Conservation (phyloP, 805 yeast species). For the Ogataea populi-albae region DNA sequence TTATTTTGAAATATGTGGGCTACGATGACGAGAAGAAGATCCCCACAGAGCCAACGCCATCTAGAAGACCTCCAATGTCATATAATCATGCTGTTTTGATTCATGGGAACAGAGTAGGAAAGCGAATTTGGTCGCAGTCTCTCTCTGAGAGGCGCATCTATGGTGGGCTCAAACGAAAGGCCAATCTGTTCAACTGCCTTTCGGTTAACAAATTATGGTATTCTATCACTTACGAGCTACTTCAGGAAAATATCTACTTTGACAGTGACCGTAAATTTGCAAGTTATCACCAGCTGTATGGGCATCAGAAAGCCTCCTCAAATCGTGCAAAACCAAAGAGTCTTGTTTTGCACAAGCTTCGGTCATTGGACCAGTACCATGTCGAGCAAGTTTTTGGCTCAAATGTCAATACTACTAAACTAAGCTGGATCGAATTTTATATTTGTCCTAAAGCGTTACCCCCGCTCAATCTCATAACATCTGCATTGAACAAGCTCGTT, state of each 20-base stretch:
- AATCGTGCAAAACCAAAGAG: slow-evolving; percentile 28
- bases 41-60: slow-evolving; percentile 62
- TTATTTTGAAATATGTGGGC: slow-evolving; percentile 62
- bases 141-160: slow-evolving; percentile 11
- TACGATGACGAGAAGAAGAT: slow-evolving; percentile 40
- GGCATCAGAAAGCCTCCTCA: neutral
- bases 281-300: slow-evolving; percentile 15
- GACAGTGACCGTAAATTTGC: slow-evolving; percentile 40
- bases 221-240: slow-evolving; percentile 49
- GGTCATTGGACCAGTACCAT: slow-evolving; percentile 47
- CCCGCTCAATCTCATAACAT: slow-evolving; percentile 40
- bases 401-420: slow-evolving; percentile 40
- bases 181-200: slow-evolving; percentile 57
- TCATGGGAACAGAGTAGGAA: slow-evolving; percentile 35
- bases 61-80: slow-evolving; percentile 67
- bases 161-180: slow-evolving; percentile 4
- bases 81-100: slow-evolving; percentile 65
- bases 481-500: slow-evolving; percentile 44
- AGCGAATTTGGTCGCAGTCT: slow-evolving; percentile 42
- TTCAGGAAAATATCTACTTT: slow-evolving; percentile 57
- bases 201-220: slow-evolving; percentile 69
- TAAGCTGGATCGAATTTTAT: slow-evolving; percentile 74
- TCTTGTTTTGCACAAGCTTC: slow-evolving; percentile 66
- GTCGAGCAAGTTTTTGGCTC: slow-evolving; percentile 44
- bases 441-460: slow-evolving; percentile 77